These are phyloP conservation scores for Tremellales sp. DNA, from an alignment of 1,284 basidiomycete species.

Conservation along the genomic window DNA sequence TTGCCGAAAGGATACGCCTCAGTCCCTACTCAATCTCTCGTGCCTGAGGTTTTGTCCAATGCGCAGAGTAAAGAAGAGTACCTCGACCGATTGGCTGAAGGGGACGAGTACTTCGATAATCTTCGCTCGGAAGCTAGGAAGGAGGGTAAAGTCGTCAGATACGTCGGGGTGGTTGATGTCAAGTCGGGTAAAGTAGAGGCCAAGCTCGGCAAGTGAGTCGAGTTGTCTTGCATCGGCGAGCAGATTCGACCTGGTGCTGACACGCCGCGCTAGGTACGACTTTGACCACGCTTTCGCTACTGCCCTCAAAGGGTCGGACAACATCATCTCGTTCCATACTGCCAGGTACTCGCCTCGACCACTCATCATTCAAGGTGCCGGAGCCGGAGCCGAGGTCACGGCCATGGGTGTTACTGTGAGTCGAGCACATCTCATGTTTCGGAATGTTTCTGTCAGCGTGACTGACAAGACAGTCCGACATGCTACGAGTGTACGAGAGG, in stretches of 20 bases:
- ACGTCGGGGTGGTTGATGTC: constrained; percentile 91
- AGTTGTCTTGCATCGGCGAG: not conserved
- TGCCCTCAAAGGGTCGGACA: constrained; percentile 90
- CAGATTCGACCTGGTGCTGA: not conserved
- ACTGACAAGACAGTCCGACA: not conserved
- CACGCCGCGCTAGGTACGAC: constrained; percentile 75
- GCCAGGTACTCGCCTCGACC: constrained; percentile 72
- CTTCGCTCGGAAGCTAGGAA: constrained; percentile 71
- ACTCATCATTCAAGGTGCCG: constrained; percentile 89
- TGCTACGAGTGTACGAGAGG: not conserved
- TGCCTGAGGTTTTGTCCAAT: constrained; percentile 68
- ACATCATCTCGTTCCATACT: constrained; percentile 96
- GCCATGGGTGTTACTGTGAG: constrained; percentile 81
- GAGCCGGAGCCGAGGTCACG: constrained; percentile 93
- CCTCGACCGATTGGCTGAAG: constrained; percentile 71
- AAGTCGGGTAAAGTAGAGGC: constrained; percentile 71
- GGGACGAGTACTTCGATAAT: constrained; percentile 73
- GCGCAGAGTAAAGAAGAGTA: constrained; percentile 75
- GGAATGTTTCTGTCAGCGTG: too few species aligned
- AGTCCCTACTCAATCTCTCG: constrained; percentile 79
- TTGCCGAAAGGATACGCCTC: constrained; percentile 69
- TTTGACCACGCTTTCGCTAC: constrained; percentile 89
- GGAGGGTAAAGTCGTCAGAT: constrained; percentile 79
- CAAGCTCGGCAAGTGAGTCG: constrained; percentile 70
- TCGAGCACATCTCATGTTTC: too few species aligned